Evolutionary conservation across 1,139 yeast species (phyloP), one percentile per base, ranked within the genome.

Genomic region (Lodderomyces parapsilosis): DNA sequence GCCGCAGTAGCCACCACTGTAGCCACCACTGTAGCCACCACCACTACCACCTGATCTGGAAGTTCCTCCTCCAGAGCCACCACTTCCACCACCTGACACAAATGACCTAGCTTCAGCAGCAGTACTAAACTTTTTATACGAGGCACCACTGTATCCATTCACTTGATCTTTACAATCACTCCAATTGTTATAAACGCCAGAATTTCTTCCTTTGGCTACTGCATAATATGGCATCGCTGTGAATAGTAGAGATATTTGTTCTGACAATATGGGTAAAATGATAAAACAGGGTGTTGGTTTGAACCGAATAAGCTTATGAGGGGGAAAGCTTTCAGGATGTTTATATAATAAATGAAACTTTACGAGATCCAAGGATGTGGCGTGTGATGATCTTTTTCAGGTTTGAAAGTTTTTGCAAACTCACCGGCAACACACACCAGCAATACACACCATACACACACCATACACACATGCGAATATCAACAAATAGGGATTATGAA

Each of bases 131-230:
- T 76, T 77, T 59, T 81, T 82, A 60, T 53, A 82, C 6, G 55
- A 55, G 2, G 89, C 85, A 7, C 81, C 80, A 2, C 70, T 48
- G 50, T 56, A 80, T 0, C 86, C 86, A n/a, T 52, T 50, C 0
- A 78, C 82, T 43, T 76, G 74, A 0, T 45, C 45, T 44, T 68
- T 61, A 46, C 83, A 76, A 2, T 65, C 68, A 3, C 60, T 55
- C 93, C 93, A 85, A 35, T 57, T 58, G 13, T 42, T 49, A 55
- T 61, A 84, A 1, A 84, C 66, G 1, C 91, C 93, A 0, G 64
- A 53, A 0, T 51, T 49, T 13, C 74, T 61, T 8, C 91, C 91
- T 10, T 62, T 68, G 5, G 75, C 78, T 2, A 85, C 90, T 0
- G 89, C 90, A 52, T 84, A 84, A 53, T 50, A 65, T 6, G 64